Evolutionary conservation across 805 yeast species (phyloP), one percentile per base, ranked within the genome.

Genomic region (Saccharomycopsis capsularis): DNA sequence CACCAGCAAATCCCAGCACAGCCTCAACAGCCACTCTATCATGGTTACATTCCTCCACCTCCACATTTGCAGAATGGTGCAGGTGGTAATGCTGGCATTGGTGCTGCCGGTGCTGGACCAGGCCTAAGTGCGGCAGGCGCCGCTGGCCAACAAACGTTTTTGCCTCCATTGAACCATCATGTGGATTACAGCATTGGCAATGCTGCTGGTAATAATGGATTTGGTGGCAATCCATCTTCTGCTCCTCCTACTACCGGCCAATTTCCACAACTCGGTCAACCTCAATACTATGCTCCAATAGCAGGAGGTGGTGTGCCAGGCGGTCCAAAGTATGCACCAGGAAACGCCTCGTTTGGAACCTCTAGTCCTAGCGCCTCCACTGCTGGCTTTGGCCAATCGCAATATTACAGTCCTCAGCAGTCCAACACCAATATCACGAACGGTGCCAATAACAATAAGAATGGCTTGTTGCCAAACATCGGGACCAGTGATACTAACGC

Each of bases 141-240:
- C 13, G 32, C 11, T 35, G 23, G 22, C 16, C 36, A 22, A 29
- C 39, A 29, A 16, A 40, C 49, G 3, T 46, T 43, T 16, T 40
- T 48, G 16, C 52, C 48, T 18, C 52, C 52, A 9, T 44, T 48
- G 35, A 30, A 40, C 19, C 36, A 37, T 6, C 51, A 44, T 22
- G 48, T 43, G 15, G 51, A 48, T 34, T 48, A 48, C 22, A 4
- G 30, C 29, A 9, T 11, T 32, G 19, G 47, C 44, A 29, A 36
- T 18, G 9, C 43, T 13, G 27, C 22, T 24, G 21, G 27, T 5
- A 19, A 21, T 15, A 21, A 21, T 7, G 41, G 25, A n/a, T 24
- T 38, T 32, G 16, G 23, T 2, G 39, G 39, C 3, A 36, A 35
- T 22, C 39, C 45, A 15, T 15, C 51, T 16, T 6, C 46, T 2